Evolutionary conservation across 2,329 filamentous ascomycete genomes (phyloP).

Genomic region (Aspergillus aculeatus): DNA sequence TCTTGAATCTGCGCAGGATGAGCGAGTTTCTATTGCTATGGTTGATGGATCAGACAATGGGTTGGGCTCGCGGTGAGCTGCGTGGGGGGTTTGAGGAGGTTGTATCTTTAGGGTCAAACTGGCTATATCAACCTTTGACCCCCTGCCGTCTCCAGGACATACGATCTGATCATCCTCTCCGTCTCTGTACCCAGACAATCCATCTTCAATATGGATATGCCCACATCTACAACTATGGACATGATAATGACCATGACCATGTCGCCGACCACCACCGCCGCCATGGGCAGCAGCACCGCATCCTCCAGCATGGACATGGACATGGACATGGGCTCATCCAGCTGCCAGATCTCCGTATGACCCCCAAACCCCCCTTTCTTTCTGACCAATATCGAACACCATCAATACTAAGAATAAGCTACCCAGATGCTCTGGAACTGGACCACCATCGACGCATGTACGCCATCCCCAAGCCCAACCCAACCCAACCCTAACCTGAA

Average conservation of each 20-base stretch:
- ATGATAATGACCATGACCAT: conserved; percentile 7
- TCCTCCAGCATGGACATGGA: conserved; percentile 39
- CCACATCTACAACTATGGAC: not conserved
- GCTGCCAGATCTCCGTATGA: conserved; percentile 29
- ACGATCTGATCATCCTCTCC: too few relatives aligned
- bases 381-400: not conserved
- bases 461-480: not conserved
- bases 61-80: too few relatives aligned
- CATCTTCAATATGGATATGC: not conserved
- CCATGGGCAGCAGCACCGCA: conserved; percentile 10
- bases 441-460: conserved; percentile 29
- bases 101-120: too few relatives aligned
- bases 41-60: not conserved
- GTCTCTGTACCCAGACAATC: too few relatives aligned
- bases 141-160: not conserved
- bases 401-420: not conserved
- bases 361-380: too few relatives aligned
- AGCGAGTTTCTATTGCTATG: not conserved
- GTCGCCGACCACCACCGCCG: conserved; percentile 3
- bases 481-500: not conserved
- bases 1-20: not conserved
- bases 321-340: conserved; percentile 56
- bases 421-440: conserved; percentile 33
- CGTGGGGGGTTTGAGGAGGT: too few relatives aligned
- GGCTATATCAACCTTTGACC: too few relatives aligned